Conservation (phyloP, 2,329 filamentous ascomycete species). For the Pseudocercospora crystallina region DNA sequence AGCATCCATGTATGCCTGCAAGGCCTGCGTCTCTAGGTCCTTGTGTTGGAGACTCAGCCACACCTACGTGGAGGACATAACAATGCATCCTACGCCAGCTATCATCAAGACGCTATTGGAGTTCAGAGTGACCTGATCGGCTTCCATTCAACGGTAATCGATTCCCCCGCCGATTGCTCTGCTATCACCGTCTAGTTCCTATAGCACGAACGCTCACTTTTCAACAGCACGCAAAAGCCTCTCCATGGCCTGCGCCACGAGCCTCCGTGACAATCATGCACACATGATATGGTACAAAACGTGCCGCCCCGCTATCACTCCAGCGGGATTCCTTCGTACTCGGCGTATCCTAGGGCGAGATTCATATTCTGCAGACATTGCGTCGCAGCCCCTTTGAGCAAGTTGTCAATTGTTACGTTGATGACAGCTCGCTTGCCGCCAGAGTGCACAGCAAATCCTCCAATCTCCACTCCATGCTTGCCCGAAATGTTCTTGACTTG, state of each 20-base stretch:
- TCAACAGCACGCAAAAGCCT: neutral
- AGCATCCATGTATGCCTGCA: no score
- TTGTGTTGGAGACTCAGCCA: no score
- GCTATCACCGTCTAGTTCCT: no score
- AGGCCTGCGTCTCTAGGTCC: no score
- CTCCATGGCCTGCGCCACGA: neutral
- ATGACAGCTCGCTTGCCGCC: constrained; percentile 90
- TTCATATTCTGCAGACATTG: constrained; percentile 97
- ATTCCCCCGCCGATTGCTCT: no score
- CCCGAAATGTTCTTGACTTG: constrained; percentile 80
- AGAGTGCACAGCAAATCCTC: constrained; percentile 89
- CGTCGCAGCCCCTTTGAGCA: constrained; percentile 88
- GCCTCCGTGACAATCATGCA: neutral
- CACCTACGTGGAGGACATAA: no score
- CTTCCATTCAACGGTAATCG: no score
- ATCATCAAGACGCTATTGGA: no score
- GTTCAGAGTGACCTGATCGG: no score
- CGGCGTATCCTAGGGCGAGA: constrained; percentile 79
- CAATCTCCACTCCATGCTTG: constrained; percentile 89
- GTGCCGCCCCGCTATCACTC: constrained; percentile 34
- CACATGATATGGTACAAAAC: neutral
- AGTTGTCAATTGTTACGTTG: constrained; percentile 89
- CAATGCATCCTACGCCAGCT: no score
- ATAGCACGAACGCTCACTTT: constrained; percentile 4
- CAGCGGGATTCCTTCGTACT: constrained; percentile 82